phyloP scores from a whole-genome alignment of 371 early-diverging fungal genomes.

The Sporodiniella umbellata region DNA sequence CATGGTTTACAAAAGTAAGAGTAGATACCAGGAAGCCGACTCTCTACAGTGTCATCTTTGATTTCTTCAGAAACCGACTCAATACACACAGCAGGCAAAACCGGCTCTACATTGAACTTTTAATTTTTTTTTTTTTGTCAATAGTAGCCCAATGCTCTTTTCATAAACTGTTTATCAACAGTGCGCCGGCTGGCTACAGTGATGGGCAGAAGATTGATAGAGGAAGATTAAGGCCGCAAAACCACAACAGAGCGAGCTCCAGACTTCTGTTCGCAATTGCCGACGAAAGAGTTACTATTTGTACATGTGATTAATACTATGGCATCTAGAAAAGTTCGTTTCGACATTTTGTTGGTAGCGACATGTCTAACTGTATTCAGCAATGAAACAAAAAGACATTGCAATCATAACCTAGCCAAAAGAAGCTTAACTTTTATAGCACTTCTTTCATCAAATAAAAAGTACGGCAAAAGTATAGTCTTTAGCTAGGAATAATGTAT shows the following conservation, averaged over 20 bases:
- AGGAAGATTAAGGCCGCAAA: conserved; percentile 5
- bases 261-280: conserved; percentile 6
- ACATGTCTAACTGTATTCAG: too few species aligned
- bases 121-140: conserved; percentile 6
- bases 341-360: conserved; percentile 4
- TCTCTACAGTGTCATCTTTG: conserved; percentile 4
- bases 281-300: conserved; percentile 6
- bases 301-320: conserved; percentile 5
- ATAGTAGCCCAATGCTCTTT: conserved; percentile 8
- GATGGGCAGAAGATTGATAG: conserved; percentile 7
- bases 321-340: conserved; percentile 9
- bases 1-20: conserved; percentile 17
- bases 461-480: too few species aligned
- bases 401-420: too few species aligned
- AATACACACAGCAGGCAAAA: background rate
- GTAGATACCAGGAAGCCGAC: conserved; percentile 8
- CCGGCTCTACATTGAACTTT: conserved; percentile 10
- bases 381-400: too few species aligned
- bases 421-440: too few species aligned
- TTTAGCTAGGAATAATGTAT: too few species aligned
- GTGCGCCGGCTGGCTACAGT: conserved; percentile 5
- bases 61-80: conserved; percentile 2
- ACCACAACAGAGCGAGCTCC: conserved; percentile 13
- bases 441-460: too few species aligned
- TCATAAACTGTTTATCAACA: conserved; percentile 7